Conservation (phyloP, 2,329 filamentous ascomycete genomes). For the Cladosporium oxysporum region DNA sequence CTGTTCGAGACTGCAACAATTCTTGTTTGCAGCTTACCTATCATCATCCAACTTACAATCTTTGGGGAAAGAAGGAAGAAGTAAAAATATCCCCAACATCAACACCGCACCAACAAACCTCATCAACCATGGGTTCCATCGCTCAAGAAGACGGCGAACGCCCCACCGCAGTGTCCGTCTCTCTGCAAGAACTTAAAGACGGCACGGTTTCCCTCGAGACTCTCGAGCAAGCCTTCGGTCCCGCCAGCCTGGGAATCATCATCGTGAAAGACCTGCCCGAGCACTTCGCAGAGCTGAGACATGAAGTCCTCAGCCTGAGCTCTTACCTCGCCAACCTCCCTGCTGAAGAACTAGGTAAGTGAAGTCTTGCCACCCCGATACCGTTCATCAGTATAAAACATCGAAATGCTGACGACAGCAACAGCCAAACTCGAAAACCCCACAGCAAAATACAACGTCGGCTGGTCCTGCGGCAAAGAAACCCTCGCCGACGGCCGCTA, state of each 20-base stretch:
- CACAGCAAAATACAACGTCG: slow-evolving; percentile 61
- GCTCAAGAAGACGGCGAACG: slow-evolving; percentile 4
- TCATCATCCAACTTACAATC: too few species aligned
- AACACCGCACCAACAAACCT: background rate
- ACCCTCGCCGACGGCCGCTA: slow-evolving; percentile 75
- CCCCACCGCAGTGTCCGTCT: slow-evolving; percentile 47
- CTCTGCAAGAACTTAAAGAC: slow-evolving; percentile 41
- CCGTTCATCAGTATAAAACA: too few species aligned
- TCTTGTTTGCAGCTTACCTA: too few species aligned
- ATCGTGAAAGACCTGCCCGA: slow-evolving; percentile 83
- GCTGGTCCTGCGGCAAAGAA: slow-evolving; percentile 82
- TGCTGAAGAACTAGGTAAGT: slow-evolving; percentile 65
- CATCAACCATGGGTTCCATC: slow-evolving; percentile 11
- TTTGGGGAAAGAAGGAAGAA: background rate
- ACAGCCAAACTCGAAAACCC: slow-evolving; percentile 50
- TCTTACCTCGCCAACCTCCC: slow-evolving; percentile 86
- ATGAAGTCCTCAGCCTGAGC: slow-evolving; percentile 76
- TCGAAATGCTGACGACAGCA: background rate
- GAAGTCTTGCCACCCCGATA: background rate
- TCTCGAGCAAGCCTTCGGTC: slow-evolving; percentile 81
- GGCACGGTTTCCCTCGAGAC: slow-evolving; percentile 66
- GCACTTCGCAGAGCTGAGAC: slow-evolving; percentile 70
- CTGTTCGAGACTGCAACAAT: too few species aligned
- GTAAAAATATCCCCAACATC: background rate
- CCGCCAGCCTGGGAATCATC: slow-evolving; percentile 86